phyloP scores from a whole-genome alignment of 2,329 filamentous ascomycete species.

The Pseudovirgaria hyperparasitica region DNA sequence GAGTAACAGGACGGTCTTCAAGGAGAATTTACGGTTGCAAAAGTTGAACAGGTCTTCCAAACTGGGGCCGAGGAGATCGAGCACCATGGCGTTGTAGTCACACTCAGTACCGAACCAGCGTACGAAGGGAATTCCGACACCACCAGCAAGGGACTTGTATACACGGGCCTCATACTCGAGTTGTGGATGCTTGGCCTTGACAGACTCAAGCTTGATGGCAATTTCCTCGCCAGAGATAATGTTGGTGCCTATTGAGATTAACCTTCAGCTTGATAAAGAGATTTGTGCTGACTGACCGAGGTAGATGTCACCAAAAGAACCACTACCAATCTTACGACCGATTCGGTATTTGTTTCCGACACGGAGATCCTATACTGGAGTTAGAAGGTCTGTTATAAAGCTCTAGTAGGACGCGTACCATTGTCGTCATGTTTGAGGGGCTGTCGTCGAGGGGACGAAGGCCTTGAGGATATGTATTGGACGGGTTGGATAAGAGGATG shows the following conservation, averaged over 20 bases:
- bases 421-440: constrained; percentile 46
- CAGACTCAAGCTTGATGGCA: constrained; percentile 97
- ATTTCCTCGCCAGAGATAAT: constrained; percentile 99
- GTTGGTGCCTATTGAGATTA: constrained; percentile 60
- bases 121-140: constrained; percentile 96
- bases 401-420: constrained; percentile 36
- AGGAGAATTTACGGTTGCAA: constrained; percentile 98
- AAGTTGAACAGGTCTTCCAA: constrained; percentile 99
- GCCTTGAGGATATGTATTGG: constrained; percentile 6
- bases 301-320: constrained; percentile 97
- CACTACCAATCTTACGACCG: constrained; percentile 96
- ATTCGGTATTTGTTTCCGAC: constrained; percentile 99
- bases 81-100: constrained; percentile 99
- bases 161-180: constrained; percentile 97
- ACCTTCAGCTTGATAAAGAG: not conserved
- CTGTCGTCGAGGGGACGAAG: constrained; percentile 13
- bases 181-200: constrained; percentile 99
- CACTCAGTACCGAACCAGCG: constrained; percentile 99
- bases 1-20: constrained; percentile 93
- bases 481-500: constrained; percentile 10
- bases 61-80: constrained; percentile 88
- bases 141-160: constrained; percentile 78
- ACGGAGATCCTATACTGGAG: constrained; percentile 65
- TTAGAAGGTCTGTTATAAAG: constrained; percentile 5
- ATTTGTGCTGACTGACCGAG: constrained; percentile 42